Base-by-base conservation (phyloP, 2,329 filamentous ascomycete genomes). In the Diplocarpon mali region DNA sequence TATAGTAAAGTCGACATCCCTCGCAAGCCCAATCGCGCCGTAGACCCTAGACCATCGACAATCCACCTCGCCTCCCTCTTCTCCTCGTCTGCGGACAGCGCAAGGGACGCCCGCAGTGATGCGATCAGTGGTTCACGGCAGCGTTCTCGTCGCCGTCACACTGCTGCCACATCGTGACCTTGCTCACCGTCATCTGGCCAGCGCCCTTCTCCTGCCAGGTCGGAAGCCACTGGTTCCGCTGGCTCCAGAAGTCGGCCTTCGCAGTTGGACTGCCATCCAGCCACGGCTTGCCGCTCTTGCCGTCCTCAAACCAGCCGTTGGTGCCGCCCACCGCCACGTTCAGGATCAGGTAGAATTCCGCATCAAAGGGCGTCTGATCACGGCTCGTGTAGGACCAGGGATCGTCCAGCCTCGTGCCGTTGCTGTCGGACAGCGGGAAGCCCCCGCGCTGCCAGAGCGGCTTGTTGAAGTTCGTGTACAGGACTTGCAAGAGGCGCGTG, bases 241-340 rank as follows among this genome's bases (percentile, higher is more conserved):
- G 72, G 14, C 80, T 67, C 84, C 84, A 92, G 62, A 93, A 93
- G 59, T 90, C 84, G 56, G 73, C 76, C 63, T 72, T 76, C 7
- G 85, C 84, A 10, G 74, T 80, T 1, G 69, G 62, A 41, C 76
- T 80, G 13, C 62, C 67, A 60, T 92, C 82, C 28, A 86, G 70
- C 86, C 86, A 93, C 1, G 86, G 86, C 69, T 93, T 93, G 28
- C 71, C 73, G 35, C 71, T 71, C 53, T 72, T 67, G 15, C 79
- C 77, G 60, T 93, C 85, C 57, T 81, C 68, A 59, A 92, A 93
- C 85, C 85, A 93, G 31, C 85, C 85, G 53, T 88, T 89, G 16
- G 80, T 86, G 40, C 78, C 78, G 27, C 85, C 85, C 7, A 89
- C 83, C 10, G 78, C 83, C 3, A 89, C 69, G 57, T 85, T 85